These are phyloP conservation scores for Epicoccum nigrum DNA, from an alignment of 2,329 filamentous ascomycete species.

Conservation along the genomic window DNA sequence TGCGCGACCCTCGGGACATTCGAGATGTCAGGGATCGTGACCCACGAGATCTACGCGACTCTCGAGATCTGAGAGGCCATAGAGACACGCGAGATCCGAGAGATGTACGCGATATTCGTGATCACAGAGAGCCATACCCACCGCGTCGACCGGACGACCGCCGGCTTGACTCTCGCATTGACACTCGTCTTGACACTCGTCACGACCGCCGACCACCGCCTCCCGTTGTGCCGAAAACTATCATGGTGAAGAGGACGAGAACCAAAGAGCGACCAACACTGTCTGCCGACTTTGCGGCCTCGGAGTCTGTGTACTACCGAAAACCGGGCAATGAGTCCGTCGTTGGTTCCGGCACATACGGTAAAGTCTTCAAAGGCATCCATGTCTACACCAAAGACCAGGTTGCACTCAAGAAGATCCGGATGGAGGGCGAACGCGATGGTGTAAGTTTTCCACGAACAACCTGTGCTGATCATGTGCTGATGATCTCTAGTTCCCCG, in stretches of 20 bases:
- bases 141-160: slow-evolving; percentile 36
- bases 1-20: slow-evolving; percentile 22
- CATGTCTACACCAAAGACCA: slow-evolving; percentile 87
- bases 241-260: slow-evolving; percentile 70
- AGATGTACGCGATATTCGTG: slow-evolving; percentile 33
- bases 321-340: slow-evolving; percentile 98
- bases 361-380: slow-evolving; percentile 91
- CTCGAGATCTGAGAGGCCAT: slow-evolving; percentile 20
- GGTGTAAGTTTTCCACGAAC: slow-evolving; percentile 56
- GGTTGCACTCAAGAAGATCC: slow-evolving; percentile 87
- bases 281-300: slow-evolving; percentile 72
- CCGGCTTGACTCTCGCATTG: slow-evolving; percentile 30
- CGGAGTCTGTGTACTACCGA: slow-evolving; percentile 89
- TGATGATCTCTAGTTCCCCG: slow-evolving; percentile 66
- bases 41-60: slow-evolving; percentile 25
- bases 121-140: slow-evolving; percentile 39
- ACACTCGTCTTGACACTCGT: slow-evolving; percentile 45
- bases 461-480: slow-evolving; percentile 5
- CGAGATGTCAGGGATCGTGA: slow-evolving; percentile 31
- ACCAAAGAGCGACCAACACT: slow-evolving; percentile 74
- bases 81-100: slow-evolving; percentile 28
- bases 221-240: slow-evolving; percentile 54
- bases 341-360: slow-evolving; percentile 93
- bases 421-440: slow-evolving; percentile 91
- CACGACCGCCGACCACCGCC: slow-evolving; percentile 46